A percentile compares a stretch with the other conserved stretches of the same genome.
Evolutionary conservation across 345 rosid species (phyloP).

Genomic region (Pseudoturritis turrita): DNA sequence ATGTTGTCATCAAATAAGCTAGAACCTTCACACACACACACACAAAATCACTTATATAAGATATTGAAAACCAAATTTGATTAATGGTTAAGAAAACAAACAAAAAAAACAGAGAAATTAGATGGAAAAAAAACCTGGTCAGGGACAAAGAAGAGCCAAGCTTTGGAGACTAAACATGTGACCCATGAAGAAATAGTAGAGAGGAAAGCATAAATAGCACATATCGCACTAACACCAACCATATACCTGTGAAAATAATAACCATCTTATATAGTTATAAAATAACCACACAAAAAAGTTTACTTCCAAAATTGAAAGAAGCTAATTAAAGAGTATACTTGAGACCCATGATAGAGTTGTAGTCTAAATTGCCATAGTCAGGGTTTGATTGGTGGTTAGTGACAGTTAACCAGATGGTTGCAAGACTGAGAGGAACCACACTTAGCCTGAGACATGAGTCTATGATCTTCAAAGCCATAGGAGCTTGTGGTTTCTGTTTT

Average conservation of each 20-base stretch:
- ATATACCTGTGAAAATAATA: constrained; percentile 53
- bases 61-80: background rate
- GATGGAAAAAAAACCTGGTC: constrained; percentile 60
- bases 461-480: constrained; percentile 40
- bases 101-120: background rate
- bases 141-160: constrained; percentile 79
- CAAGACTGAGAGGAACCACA: constrained; percentile 72
- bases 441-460: constrained; percentile 68
- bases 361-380: constrained; percentile 53
- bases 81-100: background rate
- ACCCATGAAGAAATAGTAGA: constrained; percentile 56
- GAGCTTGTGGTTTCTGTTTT: constrained; percentile 32
- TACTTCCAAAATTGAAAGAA: background rate
- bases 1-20: constrained; percentile 74
- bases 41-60: background rate
- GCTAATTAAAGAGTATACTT: constrained; percentile 35
- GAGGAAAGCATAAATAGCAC: constrained; percentile 63
- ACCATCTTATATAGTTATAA: background rate
- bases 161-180: constrained; percentile 48
- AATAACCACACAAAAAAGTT: background rate
- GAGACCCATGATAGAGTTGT: constrained; percentile 62
- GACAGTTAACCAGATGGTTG: constrained; percentile 70
- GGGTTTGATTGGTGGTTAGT: constrained; percentile 58
- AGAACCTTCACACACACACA: constrained; percentile 42
- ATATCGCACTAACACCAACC: constrained; percentile 58